Percentiles rank a stretch among this genome's conserved stretches.
Conservation (phyloP, 2,329 filamentous ascomycete species). For the Fusarium clavum region DNA sequence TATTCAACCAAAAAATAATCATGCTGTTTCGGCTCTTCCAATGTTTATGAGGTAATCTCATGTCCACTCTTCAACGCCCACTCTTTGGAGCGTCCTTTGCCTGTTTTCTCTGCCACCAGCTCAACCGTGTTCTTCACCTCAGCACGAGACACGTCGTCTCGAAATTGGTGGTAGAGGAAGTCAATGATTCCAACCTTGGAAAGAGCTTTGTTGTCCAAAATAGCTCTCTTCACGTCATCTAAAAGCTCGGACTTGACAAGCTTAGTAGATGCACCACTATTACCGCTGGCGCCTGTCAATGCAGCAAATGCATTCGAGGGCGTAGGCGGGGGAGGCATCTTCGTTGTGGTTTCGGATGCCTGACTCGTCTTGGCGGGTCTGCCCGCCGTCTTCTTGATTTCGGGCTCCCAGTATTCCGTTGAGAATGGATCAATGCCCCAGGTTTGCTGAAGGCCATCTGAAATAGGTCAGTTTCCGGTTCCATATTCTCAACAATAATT, state of each 20-base stretch:
- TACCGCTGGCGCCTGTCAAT: constrained; percentile 37
- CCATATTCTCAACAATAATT: too few species aligned
- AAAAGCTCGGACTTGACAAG: constrained; percentile 55
- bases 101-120: constrained; percentile 55
- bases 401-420: constrained; percentile 77
- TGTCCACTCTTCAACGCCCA: constrained; percentile 57
- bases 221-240: constrained; percentile 56
- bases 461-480: constrained; percentile 32
- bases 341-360: constrained; percentile 29
- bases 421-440: constrained; percentile 85
- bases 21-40: constrained; percentile 25
- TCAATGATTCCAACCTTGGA: constrained; percentile 58
- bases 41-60: constrained; percentile 48
- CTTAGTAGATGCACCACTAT: constrained; percentile 41
- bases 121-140: constrained; percentile 59
- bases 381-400: constrained; percentile 48
- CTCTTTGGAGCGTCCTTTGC: constrained; percentile 52
- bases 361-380: constrained; percentile 27
- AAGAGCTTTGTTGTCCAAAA: constrained; percentile 54
- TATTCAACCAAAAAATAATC: constrained; percentile 41
- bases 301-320: constrained; percentile 55
- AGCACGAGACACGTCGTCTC: constrained; percentile 51
- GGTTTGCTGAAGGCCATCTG: constrained; percentile 62
- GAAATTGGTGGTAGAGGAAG: constrained; percentile 55
- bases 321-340: constrained; percentile 51